These are phyloP conservation scores for Agaricus sinodeliciosus DNA, from an alignment of 768 basidiomycete species.

Conservation along the genomic window DNA sequence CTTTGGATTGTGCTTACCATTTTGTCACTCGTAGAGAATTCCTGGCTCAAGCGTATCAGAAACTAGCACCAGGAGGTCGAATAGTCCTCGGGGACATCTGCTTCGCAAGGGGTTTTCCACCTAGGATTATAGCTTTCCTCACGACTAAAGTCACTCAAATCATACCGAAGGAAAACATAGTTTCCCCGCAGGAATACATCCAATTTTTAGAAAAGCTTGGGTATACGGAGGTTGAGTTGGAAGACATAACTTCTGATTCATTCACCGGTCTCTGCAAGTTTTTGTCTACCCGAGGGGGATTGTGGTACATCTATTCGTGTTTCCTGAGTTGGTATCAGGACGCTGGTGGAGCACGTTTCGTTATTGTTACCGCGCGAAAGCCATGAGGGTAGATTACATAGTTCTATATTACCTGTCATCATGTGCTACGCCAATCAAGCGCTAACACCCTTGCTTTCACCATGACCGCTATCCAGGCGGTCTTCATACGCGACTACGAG, in stretches of 20 bases:
- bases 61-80: constrained; percentile 42
- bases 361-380: constrained; percentile 36
- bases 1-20: constrained; percentile 68
- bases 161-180: constrained; percentile 45
- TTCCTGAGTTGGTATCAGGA: constrained; percentile 28
- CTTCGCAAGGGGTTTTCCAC: constrained; percentile 27
- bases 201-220: constrained; percentile 40
- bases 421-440: neutral
- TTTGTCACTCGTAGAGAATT: constrained; percentile 48
- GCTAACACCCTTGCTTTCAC: constrained; percentile 14
- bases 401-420: neutral
- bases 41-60: constrained; percentile 40
- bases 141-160: constrained; percentile 20
- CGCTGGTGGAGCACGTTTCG: constrained; percentile 37
- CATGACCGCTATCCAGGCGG: constrained; percentile 74
- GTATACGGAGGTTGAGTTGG: constrained; percentile 43
- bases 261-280: constrained; percentile 53
- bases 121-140: constrained; percentile 18
- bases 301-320: constrained; percentile 38
- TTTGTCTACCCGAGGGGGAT: constrained; percentile 32
- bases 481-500: constrained; percentile 65
- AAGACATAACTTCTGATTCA: constrained; percentile 51
- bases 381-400: neutral
- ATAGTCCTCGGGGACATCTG: constrained; percentile 61
- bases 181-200: constrained; percentile 39